phyloP scores from a whole-genome alignment of 2,329 filamentous ascomycete genomes.

The Fusarium albosuccineum region DNA sequence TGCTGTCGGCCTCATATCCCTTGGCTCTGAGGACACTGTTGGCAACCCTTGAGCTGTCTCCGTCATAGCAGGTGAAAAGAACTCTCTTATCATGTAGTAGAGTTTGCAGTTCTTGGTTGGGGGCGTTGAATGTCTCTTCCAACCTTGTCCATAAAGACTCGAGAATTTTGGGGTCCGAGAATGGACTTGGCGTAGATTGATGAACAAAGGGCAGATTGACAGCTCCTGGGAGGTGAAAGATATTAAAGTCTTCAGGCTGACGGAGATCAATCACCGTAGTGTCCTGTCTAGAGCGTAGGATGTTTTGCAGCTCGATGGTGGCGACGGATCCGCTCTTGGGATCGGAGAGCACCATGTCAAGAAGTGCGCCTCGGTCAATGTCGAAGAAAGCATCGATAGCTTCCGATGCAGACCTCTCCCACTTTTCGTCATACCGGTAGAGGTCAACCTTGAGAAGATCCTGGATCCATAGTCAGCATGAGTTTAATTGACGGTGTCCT shows the following conservation, averaged over 20 bases:
- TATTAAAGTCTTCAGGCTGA: constrained; percentile 55
- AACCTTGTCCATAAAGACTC: constrained; percentile 62
- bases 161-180: constrained; percentile 58
- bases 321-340: constrained; percentile 8
- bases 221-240: constrained; percentile 59
- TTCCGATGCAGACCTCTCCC: constrained; percentile 39
- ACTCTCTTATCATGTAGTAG: constrained; percentile 52
- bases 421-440: constrained; percentile 46
- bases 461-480: constrained; percentile 21
- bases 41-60: constrained; percentile 66
- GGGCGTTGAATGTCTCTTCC: constrained; percentile 56
- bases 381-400: constrained; percentile 31
- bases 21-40: constrained; percentile 66
- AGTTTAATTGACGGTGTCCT: background rate
- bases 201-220: constrained; percentile 60
- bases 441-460: constrained; percentile 43
- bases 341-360: constrained; percentile 23
- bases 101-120: constrained; percentile 31
- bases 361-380: constrained; percentile 25
- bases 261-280: constrained; percentile 60
- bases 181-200: constrained; percentile 56
- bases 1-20: constrained; percentile 60
- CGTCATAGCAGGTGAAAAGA: constrained; percentile 66
- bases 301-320: constrained; percentile 9
- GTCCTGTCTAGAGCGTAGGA: constrained; percentile 39